phyloP scores from a whole-genome alignment of 1,284 basidiomycete species.

The Malassezia sp. region DNA sequence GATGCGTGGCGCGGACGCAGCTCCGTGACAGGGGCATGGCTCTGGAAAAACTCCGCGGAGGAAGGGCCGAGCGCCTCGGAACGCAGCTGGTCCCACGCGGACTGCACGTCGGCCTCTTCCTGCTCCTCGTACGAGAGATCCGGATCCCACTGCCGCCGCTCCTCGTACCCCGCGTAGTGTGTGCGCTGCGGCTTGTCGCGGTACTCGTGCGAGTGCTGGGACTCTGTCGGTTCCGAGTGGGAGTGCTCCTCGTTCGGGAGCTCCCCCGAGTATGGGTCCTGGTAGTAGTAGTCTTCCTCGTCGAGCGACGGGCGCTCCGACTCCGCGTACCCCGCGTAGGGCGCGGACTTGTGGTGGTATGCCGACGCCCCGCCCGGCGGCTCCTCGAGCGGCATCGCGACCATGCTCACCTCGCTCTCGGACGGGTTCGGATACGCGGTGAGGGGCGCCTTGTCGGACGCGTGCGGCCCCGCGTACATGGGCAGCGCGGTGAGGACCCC shows the following conservation, averaged over 20 bases:
- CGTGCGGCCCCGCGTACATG: no score
- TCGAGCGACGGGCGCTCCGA: background rate
- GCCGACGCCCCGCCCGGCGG: background rate
- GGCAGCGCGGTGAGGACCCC: background rate
- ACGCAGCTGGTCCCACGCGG: constrained; percentile 9
- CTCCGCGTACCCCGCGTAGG: background rate
- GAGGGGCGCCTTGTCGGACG: background rate
- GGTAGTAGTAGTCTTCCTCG: background rate
- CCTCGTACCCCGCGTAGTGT: constrained; percentile 8
- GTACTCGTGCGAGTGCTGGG: background rate
- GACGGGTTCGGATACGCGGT: background rate
- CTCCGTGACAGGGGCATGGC: no score
- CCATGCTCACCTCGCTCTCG: background rate
- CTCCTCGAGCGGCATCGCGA: background rate
- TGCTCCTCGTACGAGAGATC: constrained; percentile 1
- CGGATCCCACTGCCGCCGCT: background rate
- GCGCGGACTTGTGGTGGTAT: background rate
- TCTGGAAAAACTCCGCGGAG: background rate
- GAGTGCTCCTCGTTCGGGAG: background rate
- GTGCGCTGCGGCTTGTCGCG: background rate
- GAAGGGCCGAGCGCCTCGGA: constrained; percentile 1
- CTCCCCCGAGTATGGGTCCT: background rate
- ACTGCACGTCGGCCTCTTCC: constrained; percentile 4
- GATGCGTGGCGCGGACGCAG: background rate
- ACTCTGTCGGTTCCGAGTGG: no score